Evolutionary conservation across 2,329 filamentous ascomycete species (phyloP).

Genomic region (Calcarisporium arbuscula): DNA sequence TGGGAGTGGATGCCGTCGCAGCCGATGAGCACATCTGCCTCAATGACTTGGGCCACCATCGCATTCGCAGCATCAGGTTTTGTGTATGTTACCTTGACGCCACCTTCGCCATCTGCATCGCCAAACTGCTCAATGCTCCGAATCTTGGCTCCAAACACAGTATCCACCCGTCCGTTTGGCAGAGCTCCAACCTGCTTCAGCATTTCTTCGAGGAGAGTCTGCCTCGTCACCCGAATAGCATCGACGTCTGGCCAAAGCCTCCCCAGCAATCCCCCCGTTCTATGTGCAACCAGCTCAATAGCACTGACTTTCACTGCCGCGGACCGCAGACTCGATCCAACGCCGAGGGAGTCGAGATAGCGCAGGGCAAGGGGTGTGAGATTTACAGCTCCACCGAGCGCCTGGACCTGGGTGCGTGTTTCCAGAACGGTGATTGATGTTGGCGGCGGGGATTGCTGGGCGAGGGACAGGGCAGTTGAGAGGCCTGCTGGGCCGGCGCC

Average conservation of each 20-base stretch:
- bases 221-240: constrained; percentile 20
- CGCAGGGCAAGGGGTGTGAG: constrained; percentile 40
- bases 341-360: constrained; percentile 34
- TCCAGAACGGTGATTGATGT: constrained; percentile 43
- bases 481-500: constrained; percentile 33
- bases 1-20: constrained; percentile 34
- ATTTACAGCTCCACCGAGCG: constrained; percentile 38
- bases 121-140: constrained; percentile 10
- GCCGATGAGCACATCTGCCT: constrained; percentile 23
- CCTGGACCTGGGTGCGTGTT: constrained; percentile 35
- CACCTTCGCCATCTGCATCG: constrained; percentile 1
- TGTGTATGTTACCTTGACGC: constrained; percentile 2
- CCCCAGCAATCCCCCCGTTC: constrained; percentile 17
- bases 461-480: constrained; percentile 24
- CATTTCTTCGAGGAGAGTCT: constrained; percentile 18
- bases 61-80: background rate
- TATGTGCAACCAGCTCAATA: constrained; percentile 22
- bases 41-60: constrained; percentile 2
- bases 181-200: constrained; percentile 10
- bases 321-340: constrained; percentile 18
- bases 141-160: constrained; percentile 13
- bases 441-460: no score
- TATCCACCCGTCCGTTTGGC: constrained; percentile 7
- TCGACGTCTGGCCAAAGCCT: constrained; percentile 17
- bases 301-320: constrained; percentile 12